Evolutionary conservation across 2,329 filamentous ascomycete genomes (phyloP).

Genomic region (Colletotrichum eremochloae): DNA sequence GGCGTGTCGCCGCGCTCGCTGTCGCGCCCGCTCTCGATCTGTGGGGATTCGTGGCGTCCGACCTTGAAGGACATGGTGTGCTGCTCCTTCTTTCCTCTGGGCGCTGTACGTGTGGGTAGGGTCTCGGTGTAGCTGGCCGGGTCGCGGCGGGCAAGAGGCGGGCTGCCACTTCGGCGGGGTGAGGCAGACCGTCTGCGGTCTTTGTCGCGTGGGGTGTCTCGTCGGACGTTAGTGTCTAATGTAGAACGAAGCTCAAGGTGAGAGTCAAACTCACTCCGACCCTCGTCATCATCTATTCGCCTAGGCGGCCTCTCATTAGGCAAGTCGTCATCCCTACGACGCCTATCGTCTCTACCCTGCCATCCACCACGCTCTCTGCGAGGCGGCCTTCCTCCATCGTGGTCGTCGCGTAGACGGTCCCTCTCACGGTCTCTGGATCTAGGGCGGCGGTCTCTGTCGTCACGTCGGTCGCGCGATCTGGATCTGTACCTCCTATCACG

Average conservation of each 20-base stretch:
- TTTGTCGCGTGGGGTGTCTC: conserved; percentile 43
- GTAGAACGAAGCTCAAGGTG: not conserved
- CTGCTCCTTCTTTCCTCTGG: conserved; percentile 45
- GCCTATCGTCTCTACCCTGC: conserved; percentile 49
- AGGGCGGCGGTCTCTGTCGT: conserved; percentile 44
- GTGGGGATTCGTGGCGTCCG: conserved; percentile 49
- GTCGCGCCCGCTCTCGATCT: conserved; percentile 43
- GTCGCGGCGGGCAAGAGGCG: conserved; percentile 40
- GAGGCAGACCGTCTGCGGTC: conserved; percentile 55
- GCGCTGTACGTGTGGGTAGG: conserved; percentile 51
- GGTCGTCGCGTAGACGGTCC: conserved; percentile 50
- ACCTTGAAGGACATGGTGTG: conserved; percentile 53
- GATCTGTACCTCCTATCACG: conserved; percentile 50
- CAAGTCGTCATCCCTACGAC: conserved; percentile 46
- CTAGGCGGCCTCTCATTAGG: conserved; percentile 44
- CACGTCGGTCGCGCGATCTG: conserved; percentile 52
- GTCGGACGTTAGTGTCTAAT: conserved; percentile 14
- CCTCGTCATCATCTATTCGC: conserved; percentile 44
- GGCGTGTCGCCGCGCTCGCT: conserved; percentile 42
- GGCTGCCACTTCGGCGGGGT: conserved; percentile 46
- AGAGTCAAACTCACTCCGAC: conserved; percentile 18
- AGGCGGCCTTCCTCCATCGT: conserved; percentile 55
- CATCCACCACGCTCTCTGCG: conserved; percentile 51
- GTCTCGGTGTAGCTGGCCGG: conserved; percentile 43
- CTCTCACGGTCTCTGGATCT: conserved; percentile 53